These are phyloP conservation scores for Pedinophyceae sp. DNA, from an alignment of 139 green algal genomes.

Conservation along the genomic window DNA sequence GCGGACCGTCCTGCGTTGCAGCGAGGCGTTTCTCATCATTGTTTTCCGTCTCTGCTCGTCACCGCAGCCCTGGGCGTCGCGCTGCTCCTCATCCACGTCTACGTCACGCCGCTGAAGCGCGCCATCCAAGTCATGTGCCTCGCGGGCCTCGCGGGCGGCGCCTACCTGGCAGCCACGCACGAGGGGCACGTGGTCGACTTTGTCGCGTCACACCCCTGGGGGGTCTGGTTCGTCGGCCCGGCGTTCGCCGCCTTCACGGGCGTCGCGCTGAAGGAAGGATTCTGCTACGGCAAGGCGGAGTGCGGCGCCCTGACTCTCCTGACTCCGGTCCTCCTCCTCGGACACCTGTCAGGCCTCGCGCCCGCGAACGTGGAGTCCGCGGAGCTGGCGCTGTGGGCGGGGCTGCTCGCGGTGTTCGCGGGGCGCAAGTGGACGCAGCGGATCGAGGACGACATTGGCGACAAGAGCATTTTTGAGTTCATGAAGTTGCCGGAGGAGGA, in stretches of 20 bases:
- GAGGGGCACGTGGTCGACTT: conserved; percentile 25
- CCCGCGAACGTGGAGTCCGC: conserved; percentile 9
- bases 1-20: conserved; percentile 13
- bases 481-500: conserved; percentile 8
- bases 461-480: conserved; percentile 72
- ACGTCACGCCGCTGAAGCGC: conserved; percentile 60
- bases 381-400: conserved; percentile 19
- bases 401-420: conserved; percentile 46
- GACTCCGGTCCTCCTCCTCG: conserved; percentile 31
- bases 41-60: conserved; percentile 22
- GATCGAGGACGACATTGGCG: conserved; percentile 86
- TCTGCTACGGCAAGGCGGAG: conserved; percentile 9
- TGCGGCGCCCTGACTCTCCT: conserved; percentile 4
- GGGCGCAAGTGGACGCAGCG: conserved; percentile 74
- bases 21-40: too few relatives aligned
- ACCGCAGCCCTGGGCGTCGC: conserved; percentile 41
- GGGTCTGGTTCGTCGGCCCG: conserved; percentile 74
- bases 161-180: conserved; percentile 33
- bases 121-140: conserved; percentile 48
- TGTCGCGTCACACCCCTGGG: conserved; percentile 42
- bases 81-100: conserved; percentile 81
- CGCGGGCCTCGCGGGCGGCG: conserved; percentile 27
- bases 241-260: conserved; percentile 79
- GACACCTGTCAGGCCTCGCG: conserved; percentile 18
- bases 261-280: conserved; percentile 59